phyloP scores from a whole-genome alignment of 2,329 filamentous ascomycete genomes.

The Scopulariopsis brevicaulis region DNA sequence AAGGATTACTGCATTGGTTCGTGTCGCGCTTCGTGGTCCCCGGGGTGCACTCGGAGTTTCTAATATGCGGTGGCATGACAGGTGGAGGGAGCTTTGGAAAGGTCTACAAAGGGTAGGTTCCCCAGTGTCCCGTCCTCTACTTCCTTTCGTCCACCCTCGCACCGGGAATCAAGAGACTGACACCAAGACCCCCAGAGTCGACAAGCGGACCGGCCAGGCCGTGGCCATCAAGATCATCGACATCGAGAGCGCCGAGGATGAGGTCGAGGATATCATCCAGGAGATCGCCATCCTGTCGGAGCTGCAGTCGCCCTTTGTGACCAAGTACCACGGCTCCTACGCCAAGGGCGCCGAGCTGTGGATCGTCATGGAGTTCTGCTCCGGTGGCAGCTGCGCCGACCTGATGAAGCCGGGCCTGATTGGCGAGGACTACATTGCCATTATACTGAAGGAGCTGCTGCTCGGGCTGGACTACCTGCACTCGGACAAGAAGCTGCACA shows the following conservation, averaged over 20 bases:
- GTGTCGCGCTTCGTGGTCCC: conserved; percentile 15
- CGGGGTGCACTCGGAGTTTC: conserved; percentile 4
- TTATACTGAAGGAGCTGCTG: conserved; percentile 83
- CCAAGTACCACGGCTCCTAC: conserved; percentile 95
- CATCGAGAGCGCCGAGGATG: conserved; percentile 96
- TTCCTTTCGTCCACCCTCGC: conserved; percentile 1
- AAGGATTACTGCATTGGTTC: conserved; percentile 83
- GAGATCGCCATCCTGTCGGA: conserved; percentile 97
- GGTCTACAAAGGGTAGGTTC: conserved; percentile 84
- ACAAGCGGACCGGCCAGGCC: conserved; percentile 83
- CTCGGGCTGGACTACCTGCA: conserved; percentile 89
- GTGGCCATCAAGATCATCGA: conserved; percentile 99
- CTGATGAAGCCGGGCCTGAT: conserved; percentile 90
- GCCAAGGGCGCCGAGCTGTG: conserved; percentile 92
- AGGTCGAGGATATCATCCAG: conserved; percentile 98
- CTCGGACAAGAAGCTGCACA: conserved; percentile 87
- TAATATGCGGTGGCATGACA: conserved; percentile 22
- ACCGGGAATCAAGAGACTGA: background rate
- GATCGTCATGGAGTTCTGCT: conserved; percentile 99
- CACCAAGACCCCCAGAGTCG: conserved; percentile 51
- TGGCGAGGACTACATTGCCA: conserved; percentile 91
- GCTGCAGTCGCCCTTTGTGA: conserved; percentile 91
- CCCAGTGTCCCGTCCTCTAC: background rate
- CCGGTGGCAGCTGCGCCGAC: conserved; percentile 90
- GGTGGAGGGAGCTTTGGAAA: conserved; percentile 97